Conservation (phyloP, 192 early-diverging fungal species). For the Gryganskiella cystojenkinii region DNA sequence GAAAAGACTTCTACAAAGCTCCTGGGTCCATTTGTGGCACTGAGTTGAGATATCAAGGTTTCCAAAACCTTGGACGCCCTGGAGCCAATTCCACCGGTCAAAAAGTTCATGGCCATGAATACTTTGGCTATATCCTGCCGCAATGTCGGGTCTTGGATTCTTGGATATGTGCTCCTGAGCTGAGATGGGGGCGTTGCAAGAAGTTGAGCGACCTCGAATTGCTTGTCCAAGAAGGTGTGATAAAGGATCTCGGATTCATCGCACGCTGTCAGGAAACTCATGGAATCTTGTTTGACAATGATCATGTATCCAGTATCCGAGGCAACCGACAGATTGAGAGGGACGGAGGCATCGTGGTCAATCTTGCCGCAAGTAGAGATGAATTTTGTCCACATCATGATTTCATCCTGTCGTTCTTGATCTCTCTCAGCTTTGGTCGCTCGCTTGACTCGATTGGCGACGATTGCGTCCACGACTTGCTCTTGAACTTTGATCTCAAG, state of each 20-base stretch:
- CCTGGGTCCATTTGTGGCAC: conserved; percentile 24
- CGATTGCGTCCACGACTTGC: conserved; percentile 12
- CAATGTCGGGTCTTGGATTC: conserved; percentile 26
- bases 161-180: conserved; percentile 32
- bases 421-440: not conserved
- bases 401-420: conserved; percentile 19
- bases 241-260: conserved; percentile 48
- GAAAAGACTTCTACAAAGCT: conserved; percentile 31
- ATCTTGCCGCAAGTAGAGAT: conserved; percentile 46
- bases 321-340: conserved; percentile 31
- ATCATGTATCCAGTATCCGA: conserved; percentile 43
- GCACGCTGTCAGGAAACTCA: conserved; percentile 47
- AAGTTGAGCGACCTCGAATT: conserved; percentile 40
- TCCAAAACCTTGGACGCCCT: conserved; percentile 30
- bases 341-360: conserved; percentile 34
- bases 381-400: conserved; percentile 33
- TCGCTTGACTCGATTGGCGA: conserved; percentile 1
- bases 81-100: conserved; percentile 14
- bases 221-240: conserved; percentile 44
- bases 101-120: conserved; percentile 29
- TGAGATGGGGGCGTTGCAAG: conserved; percentile 40
- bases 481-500: conserved; percentile 13
- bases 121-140: conserved; percentile 30
- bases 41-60: conserved; percentile 13
- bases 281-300: conserved; percentile 33